phyloP scores from a whole-genome alignment of 805 yeast genomes.

The Yarrowia sp. region DNA sequence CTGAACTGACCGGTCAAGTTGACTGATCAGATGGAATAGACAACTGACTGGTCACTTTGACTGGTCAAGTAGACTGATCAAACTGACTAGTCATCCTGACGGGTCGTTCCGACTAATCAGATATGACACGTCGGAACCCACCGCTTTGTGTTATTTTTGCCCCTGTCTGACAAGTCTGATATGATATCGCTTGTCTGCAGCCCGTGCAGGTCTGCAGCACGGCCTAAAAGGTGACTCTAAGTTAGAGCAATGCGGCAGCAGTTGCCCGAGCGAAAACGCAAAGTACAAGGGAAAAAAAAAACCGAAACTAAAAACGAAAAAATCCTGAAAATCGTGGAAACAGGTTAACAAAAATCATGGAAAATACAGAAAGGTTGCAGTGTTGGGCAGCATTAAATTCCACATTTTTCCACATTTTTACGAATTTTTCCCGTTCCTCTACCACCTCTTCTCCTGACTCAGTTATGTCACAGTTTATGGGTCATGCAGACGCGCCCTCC shows the following conservation, averaged over 20 bases:
- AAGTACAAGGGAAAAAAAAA: neutral
- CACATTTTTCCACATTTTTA: too few species aligned
- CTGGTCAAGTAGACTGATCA: too few species aligned
- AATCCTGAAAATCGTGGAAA: neutral
- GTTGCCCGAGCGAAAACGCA: neutral
- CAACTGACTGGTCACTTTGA: too few species aligned
- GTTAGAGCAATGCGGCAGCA: conserved; percentile 1
- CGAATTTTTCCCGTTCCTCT: too few species aligned
- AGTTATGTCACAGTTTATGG: neutral
- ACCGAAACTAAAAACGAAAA: neutral
- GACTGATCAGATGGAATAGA: too few species aligned
- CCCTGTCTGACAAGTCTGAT: neutral
- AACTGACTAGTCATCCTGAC: too few species aligned
- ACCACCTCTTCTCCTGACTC: neutral
- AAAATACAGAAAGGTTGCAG: too few species aligned
- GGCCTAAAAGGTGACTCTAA: neutral
- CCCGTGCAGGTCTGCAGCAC: too few species aligned
- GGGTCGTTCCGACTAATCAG: neutral
- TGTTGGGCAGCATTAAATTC: too few species aligned
- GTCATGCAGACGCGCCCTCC: conserved; percentile 20
- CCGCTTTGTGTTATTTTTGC: neutral
- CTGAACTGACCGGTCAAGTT: too few species aligned
- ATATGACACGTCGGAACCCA: too few species aligned
- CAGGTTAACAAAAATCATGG: neutral
- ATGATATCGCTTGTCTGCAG: neutral